These are phyloP conservation scores for Penicillium decumbens DNA, from an alignment of 2,329 filamentous ascomycete species.

Conservation along the genomic window DNA sequence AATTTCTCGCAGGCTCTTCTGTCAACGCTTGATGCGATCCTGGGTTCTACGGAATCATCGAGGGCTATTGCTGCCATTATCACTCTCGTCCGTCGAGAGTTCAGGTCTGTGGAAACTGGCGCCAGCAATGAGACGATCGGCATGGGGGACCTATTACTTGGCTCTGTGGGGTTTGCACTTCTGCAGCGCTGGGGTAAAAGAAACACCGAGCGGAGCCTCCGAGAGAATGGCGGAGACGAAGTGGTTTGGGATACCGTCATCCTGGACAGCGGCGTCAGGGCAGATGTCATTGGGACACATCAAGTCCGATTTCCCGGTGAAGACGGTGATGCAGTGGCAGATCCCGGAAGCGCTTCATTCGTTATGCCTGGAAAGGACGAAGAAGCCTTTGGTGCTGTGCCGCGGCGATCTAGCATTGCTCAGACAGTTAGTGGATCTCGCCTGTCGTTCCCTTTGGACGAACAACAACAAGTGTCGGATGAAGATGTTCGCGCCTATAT, in stretches of 20 bases:
- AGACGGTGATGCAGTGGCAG: conserved; percentile 44
- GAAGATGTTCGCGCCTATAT: conserved; percentile 48
- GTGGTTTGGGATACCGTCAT: conserved; percentile 48
- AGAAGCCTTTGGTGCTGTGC: conserved; percentile 38
- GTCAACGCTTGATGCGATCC: conserved; percentile 44
- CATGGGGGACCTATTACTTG: conserved; percentile 43
- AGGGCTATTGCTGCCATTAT: conserved; percentile 47
- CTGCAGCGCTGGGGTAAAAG: conserved; percentile 46
- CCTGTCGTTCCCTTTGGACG: conserved; percentile 32
- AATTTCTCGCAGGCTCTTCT: conserved; percentile 44
- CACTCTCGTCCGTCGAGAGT: conserved; percentile 44
- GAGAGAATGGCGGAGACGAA: conserved; percentile 41
- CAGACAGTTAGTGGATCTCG: conserved; percentile 25
- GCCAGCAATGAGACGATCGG: conserved; percentile 37
- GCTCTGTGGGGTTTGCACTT: conserved; percentile 44
- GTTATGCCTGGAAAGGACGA: conserved; percentile 37
- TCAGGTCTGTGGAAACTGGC: conserved; percentile 35
- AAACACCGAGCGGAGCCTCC: conserved; percentile 41
- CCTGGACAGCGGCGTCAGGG: conserved; percentile 44
- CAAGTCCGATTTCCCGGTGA: conserved; percentile 29
- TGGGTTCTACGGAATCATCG: conserved; percentile 48
- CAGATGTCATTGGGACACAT: conserved; percentile 45
- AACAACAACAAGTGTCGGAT: conserved; percentile 40
- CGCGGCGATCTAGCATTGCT: conserved; percentile 27
- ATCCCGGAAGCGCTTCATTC: conserved; percentile 53